Evolutionary conservation across 176 grass and related monocot genomes (phyloP).

Genomic region (Oryza longistaminata): DNA sequence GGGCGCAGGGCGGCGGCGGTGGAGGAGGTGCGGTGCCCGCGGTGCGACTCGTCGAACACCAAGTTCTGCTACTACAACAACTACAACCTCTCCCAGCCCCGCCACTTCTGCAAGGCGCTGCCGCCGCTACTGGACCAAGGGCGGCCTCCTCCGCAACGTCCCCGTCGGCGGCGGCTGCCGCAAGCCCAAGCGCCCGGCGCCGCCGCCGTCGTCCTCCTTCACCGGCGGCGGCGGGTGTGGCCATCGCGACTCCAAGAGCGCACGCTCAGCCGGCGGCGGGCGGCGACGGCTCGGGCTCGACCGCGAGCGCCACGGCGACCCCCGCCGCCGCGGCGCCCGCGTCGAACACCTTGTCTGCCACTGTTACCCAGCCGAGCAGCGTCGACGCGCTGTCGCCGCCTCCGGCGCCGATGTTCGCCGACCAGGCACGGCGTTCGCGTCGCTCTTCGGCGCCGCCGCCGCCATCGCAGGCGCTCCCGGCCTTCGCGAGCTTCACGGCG

Average conservation of each 20-base stretch:
- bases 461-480: not conserved
- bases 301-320: not conserved
- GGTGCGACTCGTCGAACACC: conserved; percentile 69
- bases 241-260: not conserved
- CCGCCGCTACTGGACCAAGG: conserved; percentile 75
- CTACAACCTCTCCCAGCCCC: conserved; percentile 68
- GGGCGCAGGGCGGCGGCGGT: not conserved
- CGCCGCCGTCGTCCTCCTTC: not conserved
- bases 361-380: not conserved
- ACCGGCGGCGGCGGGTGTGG: not conserved
- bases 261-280: not conserved
- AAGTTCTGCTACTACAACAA: conserved; percentile 91
- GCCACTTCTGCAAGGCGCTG: conserved; percentile 71
- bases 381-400: not conserved
- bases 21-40: conserved; percentile 54
- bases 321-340: not conserved
- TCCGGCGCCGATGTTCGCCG: conserved; percentile 31
- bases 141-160: conserved; percentile 57
- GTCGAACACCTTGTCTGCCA: not conserved
- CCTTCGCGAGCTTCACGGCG: not conserved
- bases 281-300: not conserved
- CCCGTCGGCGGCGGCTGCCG: conserved; percentile 52
- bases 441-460: conserved; percentile 6
- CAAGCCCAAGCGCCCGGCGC: conserved; percentile 20
- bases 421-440: conserved; percentile 18